Evolutionary conservation across 148 eudicot genomes (phyloP), one percentile per base, ranked within the genome.

Genomic region (Rhododendron griersonianum): DNA sequence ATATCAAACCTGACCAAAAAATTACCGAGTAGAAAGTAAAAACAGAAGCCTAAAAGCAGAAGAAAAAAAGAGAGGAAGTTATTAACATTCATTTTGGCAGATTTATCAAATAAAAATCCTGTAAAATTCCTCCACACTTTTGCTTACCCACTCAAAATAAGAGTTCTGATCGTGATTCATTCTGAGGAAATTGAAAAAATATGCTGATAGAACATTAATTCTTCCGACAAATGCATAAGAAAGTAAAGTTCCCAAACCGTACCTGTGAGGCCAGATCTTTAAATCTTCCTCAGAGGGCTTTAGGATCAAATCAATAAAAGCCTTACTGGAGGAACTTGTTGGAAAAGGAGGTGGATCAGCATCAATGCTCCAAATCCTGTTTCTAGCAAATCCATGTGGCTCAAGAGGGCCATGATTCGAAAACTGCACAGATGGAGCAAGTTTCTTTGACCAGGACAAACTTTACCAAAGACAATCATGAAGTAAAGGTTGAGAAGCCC

Each of bases 231-330:
- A 57, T 30, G 59, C 84, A 81, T 59, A 59, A 61, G 9, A 10
- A 57, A 19, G 33, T 37, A 7, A 18, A 57, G 19, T 37, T 78
- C 51, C 30, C 61, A 78, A 78, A 63, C 14, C 75, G 6, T 89
- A 96, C 98, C 94, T 92, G 83, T 95, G 93, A 86, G 97, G 94
- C 99, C 99, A 96, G 59, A 93, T 87, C 89, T 95, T 96, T 88
- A 92, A 77, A 87, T 94, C 97, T 33, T 94, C 97, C 82, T 93
- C 96, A 86, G 98, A 89, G 86, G 97, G 97, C 91, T 90, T 94
- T 86, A 96, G 96, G 86, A 96, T 83, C 94, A 96, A 85, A 88
- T 96, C 98, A 86, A 94, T 85, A 89, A 82, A 94, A 78, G 92
- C 90, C 86, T 90, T 94, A 85, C 84, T 88, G 82, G 94, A 51